Evolutionary conservation across 345 rosid species (phyloP).

Genomic region (Physaria fendleri): DNA sequence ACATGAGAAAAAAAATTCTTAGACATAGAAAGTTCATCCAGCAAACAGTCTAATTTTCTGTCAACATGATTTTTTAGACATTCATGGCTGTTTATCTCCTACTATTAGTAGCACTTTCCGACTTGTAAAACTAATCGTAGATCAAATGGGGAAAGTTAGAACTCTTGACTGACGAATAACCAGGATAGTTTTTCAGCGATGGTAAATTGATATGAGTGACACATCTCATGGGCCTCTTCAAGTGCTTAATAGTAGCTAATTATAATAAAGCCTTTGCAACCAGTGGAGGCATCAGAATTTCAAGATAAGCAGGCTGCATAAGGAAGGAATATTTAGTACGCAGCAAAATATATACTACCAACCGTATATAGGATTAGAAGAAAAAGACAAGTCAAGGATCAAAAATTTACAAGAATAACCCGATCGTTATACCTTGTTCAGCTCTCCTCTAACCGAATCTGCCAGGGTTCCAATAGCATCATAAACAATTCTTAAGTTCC

Average conservation of each 20-base stretch:
- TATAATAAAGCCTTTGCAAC: slow-evolving; percentile 80
- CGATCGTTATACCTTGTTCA: slow-evolving; percentile 42
- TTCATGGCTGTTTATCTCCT: too few relatives aligned
- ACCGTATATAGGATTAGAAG: too few relatives aligned
- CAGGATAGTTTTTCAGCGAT: too few relatives aligned
- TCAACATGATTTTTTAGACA: slow-evolving; percentile 33
- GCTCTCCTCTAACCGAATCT: slow-evolving; percentile 75
- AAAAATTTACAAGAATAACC: neutral
- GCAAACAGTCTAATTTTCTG: neutral
- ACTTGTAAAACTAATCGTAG: too few relatives aligned
- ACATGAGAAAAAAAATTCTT: slow-evolving; percentile 18
- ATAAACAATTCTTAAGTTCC: slow-evolving; percentile 81
- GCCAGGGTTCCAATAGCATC: slow-evolving; percentile 94
- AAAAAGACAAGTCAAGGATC: neutral
- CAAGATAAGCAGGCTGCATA: slow-evolving; percentile 67
- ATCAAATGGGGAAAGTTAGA: too few relatives aligned
- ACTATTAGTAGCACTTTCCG: too few relatives aligned
- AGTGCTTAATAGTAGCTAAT: too few relatives aligned
- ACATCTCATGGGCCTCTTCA: too few relatives aligned
- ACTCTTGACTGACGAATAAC: too few relatives aligned
- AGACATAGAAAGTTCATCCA: neutral
- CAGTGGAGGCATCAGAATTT: slow-evolving; percentile 85
- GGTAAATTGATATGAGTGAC: too few relatives aligned
- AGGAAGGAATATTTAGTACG: neutral
- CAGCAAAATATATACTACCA: neutral